Conservation (phyloP, 2,329 filamentous ascomycete species). For the Aureobasidium uvarum region DNA sequence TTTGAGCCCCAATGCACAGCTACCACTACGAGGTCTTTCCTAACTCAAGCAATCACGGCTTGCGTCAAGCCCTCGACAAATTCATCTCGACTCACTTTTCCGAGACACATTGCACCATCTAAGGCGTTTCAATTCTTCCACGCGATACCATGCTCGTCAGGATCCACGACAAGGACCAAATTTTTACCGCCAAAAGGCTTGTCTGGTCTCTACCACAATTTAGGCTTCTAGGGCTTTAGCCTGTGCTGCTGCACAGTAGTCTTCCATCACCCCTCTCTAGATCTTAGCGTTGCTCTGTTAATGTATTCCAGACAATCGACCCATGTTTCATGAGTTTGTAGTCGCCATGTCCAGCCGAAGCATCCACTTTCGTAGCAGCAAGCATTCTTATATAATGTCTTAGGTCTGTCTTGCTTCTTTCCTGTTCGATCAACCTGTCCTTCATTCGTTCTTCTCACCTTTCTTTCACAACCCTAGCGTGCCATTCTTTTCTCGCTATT, state of each 20-base stretch:
- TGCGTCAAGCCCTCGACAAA: not conserved
- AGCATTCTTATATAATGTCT: not conserved
- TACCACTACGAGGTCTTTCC: conserved; percentile 4
- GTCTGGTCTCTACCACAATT: conserved; percentile 2
- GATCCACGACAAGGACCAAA: conserved; percentile 7
- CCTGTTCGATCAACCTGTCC: not conserved
- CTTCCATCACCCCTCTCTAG: conserved; percentile 15
- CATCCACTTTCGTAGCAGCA: not conserved
- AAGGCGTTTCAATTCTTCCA: conserved; percentile 16
- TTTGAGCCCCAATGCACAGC: not conserved
- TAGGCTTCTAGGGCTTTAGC: conserved; percentile 21
- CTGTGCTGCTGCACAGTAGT: conserved; percentile 3
- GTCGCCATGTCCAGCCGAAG: not conserved
- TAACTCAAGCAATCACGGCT: not conserved
- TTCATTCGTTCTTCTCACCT: conserved; percentile 14
- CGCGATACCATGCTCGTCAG: conserved; percentile 2
- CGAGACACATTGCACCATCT: conserved; percentile 6
- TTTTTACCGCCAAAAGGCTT: conserved; percentile 16
- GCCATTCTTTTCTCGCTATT: conserved; percentile 26
- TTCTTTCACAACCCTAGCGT: conserved; percentile 14
- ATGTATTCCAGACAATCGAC: conserved; percentile 12
- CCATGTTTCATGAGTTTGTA: not conserved
- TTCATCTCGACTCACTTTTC: not conserved
- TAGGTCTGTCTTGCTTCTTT: not conserved
- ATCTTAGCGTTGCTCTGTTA: conserved; percentile 3